phyloP scores from a whole-genome alignment of 2,329 filamentous ascomycete genomes.

The Ambrosiella cleistominuta region DNA sequence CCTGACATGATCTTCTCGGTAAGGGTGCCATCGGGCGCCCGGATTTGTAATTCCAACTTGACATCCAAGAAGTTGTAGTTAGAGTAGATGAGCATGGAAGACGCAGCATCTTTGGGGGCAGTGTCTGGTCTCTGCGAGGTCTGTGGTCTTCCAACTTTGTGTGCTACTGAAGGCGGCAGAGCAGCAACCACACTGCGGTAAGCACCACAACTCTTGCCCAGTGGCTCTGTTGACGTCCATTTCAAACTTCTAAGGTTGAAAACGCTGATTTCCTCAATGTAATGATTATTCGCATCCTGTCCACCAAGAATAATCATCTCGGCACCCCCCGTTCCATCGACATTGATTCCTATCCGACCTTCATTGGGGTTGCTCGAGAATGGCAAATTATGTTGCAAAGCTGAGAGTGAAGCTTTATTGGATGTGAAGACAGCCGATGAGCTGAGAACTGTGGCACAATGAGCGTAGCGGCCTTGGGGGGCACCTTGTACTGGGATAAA shows the following conservation, averaged over 20 bases:
- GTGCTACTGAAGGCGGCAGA: conserved; percentile 46
- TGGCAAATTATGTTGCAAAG: conserved; percentile 75
- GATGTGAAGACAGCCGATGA: conserved; percentile 80
- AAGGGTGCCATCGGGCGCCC: conserved; percentile 65
- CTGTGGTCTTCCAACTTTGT: conserved; percentile 48
- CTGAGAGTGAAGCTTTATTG: conserved; percentile 63
- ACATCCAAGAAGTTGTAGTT: conserved; percentile 99
- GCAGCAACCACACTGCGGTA: conserved; percentile 92
- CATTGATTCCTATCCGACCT: conserved; percentile 68
- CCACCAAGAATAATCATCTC: conserved; percentile 97
- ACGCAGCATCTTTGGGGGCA: conserved; percentile 34
- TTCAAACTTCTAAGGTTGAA: conserved; percentile 91
- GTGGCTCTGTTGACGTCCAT: conserved; percentile 76
- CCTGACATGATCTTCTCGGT: conserved; percentile 80
- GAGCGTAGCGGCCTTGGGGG: conserved; percentile 87
- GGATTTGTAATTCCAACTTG: conserved; percentile 82
- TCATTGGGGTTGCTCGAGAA: conserved; percentile 62
- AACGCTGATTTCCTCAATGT: conserved; percentile 96
- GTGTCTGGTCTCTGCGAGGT: conserved; percentile 12
- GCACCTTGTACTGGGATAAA: conserved; percentile 63
- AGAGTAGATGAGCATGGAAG: conserved; percentile 88
- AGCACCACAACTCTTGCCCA: conserved; percentile 86
- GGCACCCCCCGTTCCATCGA: conserved; percentile 80
- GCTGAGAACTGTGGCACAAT: conserved; percentile 82
- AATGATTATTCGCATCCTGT: conserved; percentile 94